phyloP scores from a whole-genome alignment of 768 basidiomycete genomes.

The Glaciozyma antarctica region DNA sequence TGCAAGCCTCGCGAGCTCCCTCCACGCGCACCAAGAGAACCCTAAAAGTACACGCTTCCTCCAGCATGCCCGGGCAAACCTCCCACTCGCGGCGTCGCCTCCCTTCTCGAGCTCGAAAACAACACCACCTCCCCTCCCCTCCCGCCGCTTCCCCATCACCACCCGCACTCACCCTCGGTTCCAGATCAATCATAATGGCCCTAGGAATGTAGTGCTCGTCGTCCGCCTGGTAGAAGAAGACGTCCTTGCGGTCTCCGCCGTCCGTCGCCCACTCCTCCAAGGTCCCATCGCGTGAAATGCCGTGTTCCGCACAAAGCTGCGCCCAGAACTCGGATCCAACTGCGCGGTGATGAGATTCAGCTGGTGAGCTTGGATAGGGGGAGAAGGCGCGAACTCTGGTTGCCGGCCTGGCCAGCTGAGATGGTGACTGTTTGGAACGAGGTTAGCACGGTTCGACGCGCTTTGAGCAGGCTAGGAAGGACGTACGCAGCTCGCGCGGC shows the following conservation, averaged over 20 bases:
- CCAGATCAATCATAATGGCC: slow-evolving; percentile 89
- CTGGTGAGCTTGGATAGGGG: background rate
- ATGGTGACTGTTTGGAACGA: slow-evolving; percentile 49
- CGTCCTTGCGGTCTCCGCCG: slow-evolving; percentile 78
- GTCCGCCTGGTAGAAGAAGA: slow-evolving; percentile 99
- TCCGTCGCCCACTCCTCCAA: slow-evolving; percentile 80
- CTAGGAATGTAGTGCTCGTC: slow-evolving; percentile 98
- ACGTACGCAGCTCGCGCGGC: slow-evolving; percentile 1
- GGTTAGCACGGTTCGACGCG: background rate
- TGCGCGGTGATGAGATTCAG: slow-evolving; percentile 36
- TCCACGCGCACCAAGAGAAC: background rate
- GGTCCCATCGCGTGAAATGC: slow-evolving; percentile 88
- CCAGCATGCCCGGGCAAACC: no score
- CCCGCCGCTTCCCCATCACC: background rate
- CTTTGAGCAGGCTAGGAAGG: background rate
- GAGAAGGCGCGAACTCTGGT: slow-evolving; percentile 57
- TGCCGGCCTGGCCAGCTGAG: slow-evolving; percentile 84
- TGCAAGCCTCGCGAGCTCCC: background rate
- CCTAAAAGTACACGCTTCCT: no score
- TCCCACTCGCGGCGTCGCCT: background rate
- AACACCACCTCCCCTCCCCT: background rate
- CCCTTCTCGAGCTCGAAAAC: no score
- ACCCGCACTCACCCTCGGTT: slow-evolving; percentile 64
- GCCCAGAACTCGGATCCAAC: slow-evolving; percentile 99
- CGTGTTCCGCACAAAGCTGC: slow-evolving; percentile 93